Evolutionary conservation across 2,329 filamentous ascomycete species (phyloP).

Genomic region (Fusarium sp.): DNA sequence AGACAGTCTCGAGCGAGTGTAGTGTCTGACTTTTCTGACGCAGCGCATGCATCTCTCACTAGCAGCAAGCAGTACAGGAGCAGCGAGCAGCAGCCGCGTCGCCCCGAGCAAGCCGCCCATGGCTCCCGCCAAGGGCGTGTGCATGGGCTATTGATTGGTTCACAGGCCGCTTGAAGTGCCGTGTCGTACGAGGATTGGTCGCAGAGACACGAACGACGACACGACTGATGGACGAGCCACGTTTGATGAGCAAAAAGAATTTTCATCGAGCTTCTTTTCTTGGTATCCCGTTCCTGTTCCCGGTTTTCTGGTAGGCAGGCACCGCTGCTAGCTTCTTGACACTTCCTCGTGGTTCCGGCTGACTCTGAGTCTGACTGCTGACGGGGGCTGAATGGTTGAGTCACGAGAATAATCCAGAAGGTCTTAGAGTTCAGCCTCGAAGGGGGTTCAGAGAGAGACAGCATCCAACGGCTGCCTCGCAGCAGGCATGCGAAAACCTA

Average conservation of each 20-base stretch:
- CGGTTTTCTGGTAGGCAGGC: slow-evolving; percentile 8
- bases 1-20: not conserved
- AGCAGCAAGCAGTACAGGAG: slow-evolving; percentile 8
- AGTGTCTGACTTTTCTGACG: slow-evolving; percentile 1
- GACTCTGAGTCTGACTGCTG: slow-evolving; percentile 25
- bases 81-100: slow-evolving; percentile 29
- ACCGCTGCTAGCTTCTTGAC: slow-evolving; percentile 4
- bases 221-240: slow-evolving; percentile 16
- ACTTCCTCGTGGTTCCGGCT: slow-evolving; percentile 12
- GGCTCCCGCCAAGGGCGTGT: slow-evolving; percentile 17
- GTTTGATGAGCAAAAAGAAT: slow-evolving; percentile 13
- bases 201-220: slow-evolving; percentile 22
- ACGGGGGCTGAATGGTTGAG: slow-evolving; percentile 18
- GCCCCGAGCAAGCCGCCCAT: slow-evolving; percentile 21
- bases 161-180: slow-evolving; percentile 29
- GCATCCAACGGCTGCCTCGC: slow-evolving; percentile 8
- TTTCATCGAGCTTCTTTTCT: slow-evolving; percentile 10
- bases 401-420: slow-evolving; percentile 27
- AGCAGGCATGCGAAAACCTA: slow-evolving; percentile 1
- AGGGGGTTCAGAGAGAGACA: not conserved
- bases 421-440: slow-evolving; percentile 4
- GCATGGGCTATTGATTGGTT: slow-evolving; percentile 36
- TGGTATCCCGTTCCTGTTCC: not conserved
- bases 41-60: not conserved
- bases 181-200: slow-evolving; percentile 39